phyloP scores from a whole-genome alignment of 2,329 filamentous ascomycete genomes.

The Colletotrichum acutatum region DNA sequence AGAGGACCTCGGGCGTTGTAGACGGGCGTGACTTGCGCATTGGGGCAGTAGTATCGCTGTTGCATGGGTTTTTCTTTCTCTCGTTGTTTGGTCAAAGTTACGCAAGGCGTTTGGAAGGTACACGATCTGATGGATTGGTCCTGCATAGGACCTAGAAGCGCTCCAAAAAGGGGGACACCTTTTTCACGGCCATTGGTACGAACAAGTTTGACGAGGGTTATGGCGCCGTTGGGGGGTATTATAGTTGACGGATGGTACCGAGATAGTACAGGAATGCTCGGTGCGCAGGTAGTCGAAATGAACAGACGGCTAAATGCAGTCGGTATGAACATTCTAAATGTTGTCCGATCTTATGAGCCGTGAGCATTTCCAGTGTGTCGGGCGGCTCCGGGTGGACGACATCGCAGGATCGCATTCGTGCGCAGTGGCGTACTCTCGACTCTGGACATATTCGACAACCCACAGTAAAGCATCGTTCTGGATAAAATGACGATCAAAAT shows the following conservation, averaged over 20 bases:
- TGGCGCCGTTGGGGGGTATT: background rate
- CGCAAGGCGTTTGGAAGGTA: constrained; percentile 27
- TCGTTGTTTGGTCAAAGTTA: background rate
- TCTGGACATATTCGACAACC: no score
- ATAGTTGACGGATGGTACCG: background rate
- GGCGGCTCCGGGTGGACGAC: background rate
- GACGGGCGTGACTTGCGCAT: background rate
- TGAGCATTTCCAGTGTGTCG: background rate
- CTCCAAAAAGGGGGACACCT: background rate
- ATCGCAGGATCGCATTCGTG: background rate
- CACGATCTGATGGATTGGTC: constrained; percentile 4
- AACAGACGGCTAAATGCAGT: background rate
- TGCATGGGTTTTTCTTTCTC: background rate
- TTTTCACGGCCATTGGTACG: background rate
- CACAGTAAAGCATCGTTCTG: no score
- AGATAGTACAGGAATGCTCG: background rate
- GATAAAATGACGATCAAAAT: background rate
- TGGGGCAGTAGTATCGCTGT: background rate
- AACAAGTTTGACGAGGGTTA: background rate
- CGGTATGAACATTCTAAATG: background rate
- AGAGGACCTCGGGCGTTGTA: background rate
- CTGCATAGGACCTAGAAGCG: constrained; percentile 16
- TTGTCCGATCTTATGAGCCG: background rate
- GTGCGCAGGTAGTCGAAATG: constrained; percentile 1
- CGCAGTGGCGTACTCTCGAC: rapidly evolving